Conservation (phyloP, 2,329 filamentous ascomycete genomes). For the Fusarium zealandicum region DNA sequence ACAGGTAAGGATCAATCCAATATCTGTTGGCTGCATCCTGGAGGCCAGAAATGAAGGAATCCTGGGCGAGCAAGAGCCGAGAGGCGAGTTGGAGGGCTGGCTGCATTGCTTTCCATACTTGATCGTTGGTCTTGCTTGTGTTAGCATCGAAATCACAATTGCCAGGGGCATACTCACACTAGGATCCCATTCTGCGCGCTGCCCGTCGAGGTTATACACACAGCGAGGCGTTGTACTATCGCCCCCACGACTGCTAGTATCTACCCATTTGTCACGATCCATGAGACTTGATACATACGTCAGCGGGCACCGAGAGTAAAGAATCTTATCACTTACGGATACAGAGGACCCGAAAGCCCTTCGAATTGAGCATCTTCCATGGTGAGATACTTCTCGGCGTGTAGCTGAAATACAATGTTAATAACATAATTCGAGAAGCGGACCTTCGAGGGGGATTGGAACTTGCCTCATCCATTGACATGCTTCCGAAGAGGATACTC, state of each 20-base stretch:
- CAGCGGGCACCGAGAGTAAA: background rate
- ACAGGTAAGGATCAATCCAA: slow-evolving; percentile 12
- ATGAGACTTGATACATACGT: slow-evolving; percentile 18
- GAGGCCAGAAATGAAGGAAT: slow-evolving; percentile 33
- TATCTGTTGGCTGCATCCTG: slow-evolving; percentile 39
- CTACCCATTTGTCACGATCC: slow-evolving; percentile 19
- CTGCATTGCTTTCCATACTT: slow-evolving; percentile 41
- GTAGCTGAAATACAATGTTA: slow-evolving; percentile 26
- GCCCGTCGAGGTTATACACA: slow-evolving; percentile 33
- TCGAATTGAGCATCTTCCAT: slow-evolving; percentile 16
- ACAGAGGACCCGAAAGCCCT: slow-evolving; percentile 33
- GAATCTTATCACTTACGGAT: slow-evolving; percentile 32
- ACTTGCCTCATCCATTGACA: slow-evolving; percentile 45
- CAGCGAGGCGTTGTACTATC: background rate
- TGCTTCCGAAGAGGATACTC: slow-evolving; percentile 37
- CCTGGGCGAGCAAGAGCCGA: slow-evolving; percentile 28
- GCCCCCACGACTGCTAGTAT: background rate
- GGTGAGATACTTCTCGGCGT: slow-evolving; percentile 34
- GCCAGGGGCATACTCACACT: slow-evolving; percentile 22
- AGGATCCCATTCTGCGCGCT: slow-evolving; percentile 37
- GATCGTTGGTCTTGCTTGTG: slow-evolving; percentile 30
- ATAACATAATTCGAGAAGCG: background rate
- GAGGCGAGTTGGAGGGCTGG: slow-evolving; percentile 41
- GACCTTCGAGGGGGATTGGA: background rate
- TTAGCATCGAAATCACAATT: background rate